These are phyloP conservation scores for Quercus phellos DNA, from an alignment of 331 rosid genomes.

Conservation along the genomic window DNA sequence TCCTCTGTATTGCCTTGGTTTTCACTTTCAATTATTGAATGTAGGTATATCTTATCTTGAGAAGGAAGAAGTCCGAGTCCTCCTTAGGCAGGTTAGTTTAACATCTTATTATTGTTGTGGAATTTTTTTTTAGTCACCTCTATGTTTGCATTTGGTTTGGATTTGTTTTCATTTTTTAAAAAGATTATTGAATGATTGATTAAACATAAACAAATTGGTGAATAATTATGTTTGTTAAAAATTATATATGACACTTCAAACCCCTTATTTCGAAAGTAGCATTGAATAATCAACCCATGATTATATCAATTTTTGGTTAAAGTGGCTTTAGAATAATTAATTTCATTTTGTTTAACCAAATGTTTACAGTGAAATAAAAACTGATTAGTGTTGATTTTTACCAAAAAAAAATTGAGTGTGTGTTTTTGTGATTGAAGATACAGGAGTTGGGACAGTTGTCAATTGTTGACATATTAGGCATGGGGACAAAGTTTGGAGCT, in stretches of 20 bases:
- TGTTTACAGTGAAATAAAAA: background rate
- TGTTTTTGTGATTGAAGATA: background rate
- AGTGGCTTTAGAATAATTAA: background rate
- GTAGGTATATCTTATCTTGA: constrained; percentile 85
- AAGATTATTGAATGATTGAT: background rate
- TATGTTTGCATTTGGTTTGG: background rate
- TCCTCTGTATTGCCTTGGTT: constrained; percentile 8
- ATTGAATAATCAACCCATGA: background rate
- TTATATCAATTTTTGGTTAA: background rate
- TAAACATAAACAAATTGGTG: background rate
- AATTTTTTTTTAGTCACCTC: background rate
- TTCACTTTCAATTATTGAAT: constrained; percentile 32
- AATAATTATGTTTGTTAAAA: too few relatives aligned
- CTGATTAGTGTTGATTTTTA: background rate
- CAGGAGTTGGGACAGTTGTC: too few relatives aligned
- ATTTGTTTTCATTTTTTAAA: background rate
- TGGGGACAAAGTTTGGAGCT: too few relatives aligned
- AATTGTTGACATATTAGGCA: too few relatives aligned
- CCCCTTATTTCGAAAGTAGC: background rate
- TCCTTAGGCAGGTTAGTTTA: constrained; percentile 85
- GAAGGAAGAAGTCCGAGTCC: constrained; percentile 97
- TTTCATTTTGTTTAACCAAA: background rate
- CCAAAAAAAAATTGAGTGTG: background rate
- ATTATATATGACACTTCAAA: too few relatives aligned
- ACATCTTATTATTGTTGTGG: constrained; percentile 3